Evolutionary conservation across 225 moss, liverwort and hornwort genomes (phyloP).

Genomic region (Lunularia cruciata): DNA sequence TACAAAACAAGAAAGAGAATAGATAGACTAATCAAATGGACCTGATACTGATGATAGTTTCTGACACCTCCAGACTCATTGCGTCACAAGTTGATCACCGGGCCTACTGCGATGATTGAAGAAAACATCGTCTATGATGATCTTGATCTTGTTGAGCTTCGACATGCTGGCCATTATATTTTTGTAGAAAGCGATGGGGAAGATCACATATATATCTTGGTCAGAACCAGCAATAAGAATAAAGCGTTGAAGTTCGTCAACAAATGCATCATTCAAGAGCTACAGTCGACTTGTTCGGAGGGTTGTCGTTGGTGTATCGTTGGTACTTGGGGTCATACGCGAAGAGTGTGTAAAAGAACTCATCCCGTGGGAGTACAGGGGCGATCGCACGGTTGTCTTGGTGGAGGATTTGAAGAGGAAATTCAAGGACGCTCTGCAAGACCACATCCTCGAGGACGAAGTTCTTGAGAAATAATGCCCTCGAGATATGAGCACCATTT

Average conservation of each 20-base stretch:
- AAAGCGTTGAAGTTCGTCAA: slow-evolving; percentile 5
- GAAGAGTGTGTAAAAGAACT: slow-evolving; percentile 4
- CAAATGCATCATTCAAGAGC: slow-evolving; percentile 5
- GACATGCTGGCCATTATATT: slow-evolving; percentile 5
- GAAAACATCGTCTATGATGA: slow-evolving; percentile 15
- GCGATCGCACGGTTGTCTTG: not conserved
- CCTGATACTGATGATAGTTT: not conserved
- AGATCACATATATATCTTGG: slow-evolving; percentile 17
- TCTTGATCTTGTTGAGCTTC: slow-evolving; percentile 11
- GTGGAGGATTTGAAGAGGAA: slow-evolving; percentile 11
- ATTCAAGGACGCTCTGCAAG: too few species aligned
- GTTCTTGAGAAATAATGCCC: too few species aligned
- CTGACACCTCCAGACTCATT: slow-evolving; percentile 9
- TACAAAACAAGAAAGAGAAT: too few species aligned
- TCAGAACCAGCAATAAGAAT: slow-evolving; percentile 5
- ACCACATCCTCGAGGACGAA: too few species aligned
- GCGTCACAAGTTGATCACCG: slow-evolving; percentile 9
- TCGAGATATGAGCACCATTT: too few species aligned
- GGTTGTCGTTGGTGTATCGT: slow-evolving; percentile 22
- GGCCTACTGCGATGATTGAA: slow-evolving; percentile 8
- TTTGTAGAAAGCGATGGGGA: slow-evolving; percentile 16
- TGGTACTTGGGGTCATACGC: slow-evolving; percentile 5
- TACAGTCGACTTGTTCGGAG: slow-evolving; percentile 18
- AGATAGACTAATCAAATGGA: too few species aligned
- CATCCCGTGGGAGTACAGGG: slow-evolving; percentile 4